These are phyloP conservation scores for Galium porrigens DNA, from an alignment of 305 asterid species.

Conservation along the genomic window DNA sequence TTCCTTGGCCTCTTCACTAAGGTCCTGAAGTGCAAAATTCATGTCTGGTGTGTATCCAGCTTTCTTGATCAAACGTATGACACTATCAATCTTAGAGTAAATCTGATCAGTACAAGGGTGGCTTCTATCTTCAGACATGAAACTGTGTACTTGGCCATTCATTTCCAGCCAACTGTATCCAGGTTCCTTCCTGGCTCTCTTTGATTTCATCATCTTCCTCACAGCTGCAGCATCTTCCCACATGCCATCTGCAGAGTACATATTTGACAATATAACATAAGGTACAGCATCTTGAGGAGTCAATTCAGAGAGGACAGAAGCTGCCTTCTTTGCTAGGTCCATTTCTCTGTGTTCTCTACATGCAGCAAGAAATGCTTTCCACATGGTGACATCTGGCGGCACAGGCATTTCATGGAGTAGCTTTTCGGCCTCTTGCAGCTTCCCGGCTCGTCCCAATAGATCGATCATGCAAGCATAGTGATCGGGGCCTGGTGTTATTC, in stretches of 20 bases:
- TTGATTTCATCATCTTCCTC: constrained; percentile 44
- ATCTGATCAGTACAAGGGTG: constrained; percentile 34
- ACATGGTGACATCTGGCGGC: constrained; percentile 33
- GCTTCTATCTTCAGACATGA: constrained; percentile 50
- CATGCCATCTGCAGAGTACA: constrained; percentile 45
- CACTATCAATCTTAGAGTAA: constrained; percentile 36
- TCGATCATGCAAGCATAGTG: constrained; percentile 81
- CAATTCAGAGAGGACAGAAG: constrained; percentile 41
- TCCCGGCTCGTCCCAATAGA: constrained; percentile 75
- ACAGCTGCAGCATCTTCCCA: constrained; percentile 62
- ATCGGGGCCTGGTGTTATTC: constrained; percentile 49
- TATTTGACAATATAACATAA: constrained; percentile 61
- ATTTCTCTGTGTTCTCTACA: constrained; percentile 49
- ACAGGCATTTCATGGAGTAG: constrained; percentile 37
- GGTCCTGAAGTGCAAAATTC: constrained; percentile 50
- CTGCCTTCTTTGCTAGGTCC: constrained; percentile 53
- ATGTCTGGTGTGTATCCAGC: constrained; percentile 60
- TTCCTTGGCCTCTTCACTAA: constrained; percentile 51
- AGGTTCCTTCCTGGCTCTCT: constrained; percentile 46
- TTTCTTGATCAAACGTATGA: constrained; percentile 31
- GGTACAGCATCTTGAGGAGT: constrained; percentile 65
- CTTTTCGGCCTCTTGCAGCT: constrained; percentile 52
- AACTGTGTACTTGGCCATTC: constrained; percentile 36
- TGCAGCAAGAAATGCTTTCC: constrained; percentile 76
- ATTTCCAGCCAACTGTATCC: constrained; percentile 68